Percentiles rank a stretch among this genome's conserved stretches.
Conservation (phyloP, 495 filamentous ascomycete species). For the Hyaloscypha finlandica region DNA sequence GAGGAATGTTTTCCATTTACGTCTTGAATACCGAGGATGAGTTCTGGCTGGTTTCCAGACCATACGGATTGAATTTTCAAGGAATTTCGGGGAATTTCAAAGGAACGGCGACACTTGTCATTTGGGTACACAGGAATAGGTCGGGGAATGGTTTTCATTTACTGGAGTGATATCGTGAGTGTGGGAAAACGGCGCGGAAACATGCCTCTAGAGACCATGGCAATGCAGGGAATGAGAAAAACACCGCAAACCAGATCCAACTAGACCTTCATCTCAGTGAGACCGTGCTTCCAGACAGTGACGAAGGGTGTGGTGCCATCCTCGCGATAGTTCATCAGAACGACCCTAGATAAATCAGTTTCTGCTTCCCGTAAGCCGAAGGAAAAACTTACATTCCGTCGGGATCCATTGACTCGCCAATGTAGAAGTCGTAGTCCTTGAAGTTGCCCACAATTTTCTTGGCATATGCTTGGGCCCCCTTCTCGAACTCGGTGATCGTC, state of each 20-base stretch:
- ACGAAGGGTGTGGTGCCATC: conserved; percentile 91
- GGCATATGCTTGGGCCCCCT: conserved; percentile 64
- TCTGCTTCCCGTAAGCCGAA: not conserved
- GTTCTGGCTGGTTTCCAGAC: no score
- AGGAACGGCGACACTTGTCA: not conserved
- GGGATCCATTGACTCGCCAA: conserved; percentile 85
- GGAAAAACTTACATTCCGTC: conserved; percentile 76
- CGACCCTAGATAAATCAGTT: conserved; percentile 59
- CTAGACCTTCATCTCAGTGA: conserved; percentile 90
- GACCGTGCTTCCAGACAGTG: conserved; percentile 93
- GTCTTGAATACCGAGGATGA: no score
- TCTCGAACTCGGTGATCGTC: conserved; percentile 76
- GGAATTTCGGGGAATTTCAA: not conserved
- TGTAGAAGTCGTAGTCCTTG: conserved; percentile 94
- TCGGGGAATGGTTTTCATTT: conserved; percentile 1
- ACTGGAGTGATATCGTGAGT: conserved; percentile 22
- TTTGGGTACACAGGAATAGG: not conserved
- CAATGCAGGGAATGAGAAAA: conserved; percentile 11
- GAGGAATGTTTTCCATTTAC: not conserved
- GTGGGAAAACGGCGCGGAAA: not conserved
- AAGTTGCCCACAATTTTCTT: conserved; percentile 82
- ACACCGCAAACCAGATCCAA: conserved; percentile 7
- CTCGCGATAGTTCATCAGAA: conserved; percentile 96
- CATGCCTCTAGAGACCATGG: conserved; percentile 15
- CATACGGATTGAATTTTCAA: no score